Evolutionary conservation across 805 yeast species (phyloP).

Genomic region (Suhomyces vadensis): DNA sequence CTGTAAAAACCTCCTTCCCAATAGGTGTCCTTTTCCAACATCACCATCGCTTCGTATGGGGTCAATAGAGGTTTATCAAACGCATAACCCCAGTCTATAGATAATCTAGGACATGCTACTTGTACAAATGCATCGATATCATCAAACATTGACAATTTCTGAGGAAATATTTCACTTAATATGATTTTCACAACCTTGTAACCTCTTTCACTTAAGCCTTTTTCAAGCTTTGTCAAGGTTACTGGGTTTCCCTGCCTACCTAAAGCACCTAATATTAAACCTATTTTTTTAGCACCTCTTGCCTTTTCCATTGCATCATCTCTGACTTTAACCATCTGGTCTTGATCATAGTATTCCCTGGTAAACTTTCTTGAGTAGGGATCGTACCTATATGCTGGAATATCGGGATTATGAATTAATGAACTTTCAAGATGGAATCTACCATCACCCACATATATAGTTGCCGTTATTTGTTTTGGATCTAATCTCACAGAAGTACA

Average conservation of each 20-base stretch:
- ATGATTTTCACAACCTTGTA: slow-evolving; percentile 76
- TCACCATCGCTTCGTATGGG: slow-evolving; percentile 94
- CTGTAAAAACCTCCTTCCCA: slow-evolving; percentile 75
- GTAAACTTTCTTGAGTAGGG: slow-evolving; percentile 94
- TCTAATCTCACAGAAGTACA: slow-evolving; percentile 88
- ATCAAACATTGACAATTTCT: slow-evolving; percentile 86
- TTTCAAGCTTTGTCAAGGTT: slow-evolving; percentile 69
- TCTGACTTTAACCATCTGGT: slow-evolving; percentile 74
- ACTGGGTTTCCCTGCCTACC: slow-evolving; percentile 92
- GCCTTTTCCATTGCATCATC: slow-evolving; percentile 73
- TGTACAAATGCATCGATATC: slow-evolving; percentile 94
- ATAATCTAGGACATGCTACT: slow-evolving; percentile 94
- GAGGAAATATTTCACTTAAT: slow-evolving; percentile 90
- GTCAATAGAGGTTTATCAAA: slow-evolving; percentile 88
- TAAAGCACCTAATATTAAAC: slow-evolving; percentile 85
- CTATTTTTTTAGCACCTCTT: slow-evolving; percentile 60
- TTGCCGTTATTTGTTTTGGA: slow-evolving; percentile 64
- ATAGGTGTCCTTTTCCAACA: slow-evolving; percentile 68
- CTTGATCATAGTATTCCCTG: slow-evolving; percentile 82
- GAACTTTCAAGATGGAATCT: slow-evolving; percentile 93
- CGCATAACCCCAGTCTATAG: slow-evolving; percentile 99
- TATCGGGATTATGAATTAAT: slow-evolving; percentile 93
- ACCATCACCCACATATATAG: slow-evolving; percentile 95
- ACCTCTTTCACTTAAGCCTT: slow-evolving; percentile 52
- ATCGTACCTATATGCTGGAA: slow-evolving; percentile 92